Percentiles rank a stretch among this genome's conserved stretches.
Evolutionary conservation across 208 protist genomes (phyloP).

Genomic region (Trypanosoma vivax): DNA sequence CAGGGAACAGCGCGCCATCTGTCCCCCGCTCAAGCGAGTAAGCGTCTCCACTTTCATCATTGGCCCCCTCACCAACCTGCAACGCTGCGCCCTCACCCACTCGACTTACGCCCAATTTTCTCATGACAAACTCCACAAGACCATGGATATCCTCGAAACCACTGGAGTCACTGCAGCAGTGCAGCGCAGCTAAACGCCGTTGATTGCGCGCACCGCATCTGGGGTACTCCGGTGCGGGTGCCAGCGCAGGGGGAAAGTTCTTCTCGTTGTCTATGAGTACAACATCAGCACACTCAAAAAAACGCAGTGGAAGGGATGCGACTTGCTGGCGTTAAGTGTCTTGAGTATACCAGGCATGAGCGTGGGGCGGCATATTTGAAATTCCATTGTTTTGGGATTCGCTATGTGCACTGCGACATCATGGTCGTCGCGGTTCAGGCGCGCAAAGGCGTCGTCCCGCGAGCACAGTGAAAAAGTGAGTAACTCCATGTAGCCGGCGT

Average conservation of each 20-base stretch:
- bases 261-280: constrained; percentile 83
- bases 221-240: constrained; percentile 25
- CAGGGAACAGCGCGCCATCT: constrained; percentile 90
- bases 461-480: constrained; percentile 93
- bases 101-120: constrained; percentile 67
- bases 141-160: constrained; percentile 83
- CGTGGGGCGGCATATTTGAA: constrained; percentile 91
- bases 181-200: constrained; percentile 79
- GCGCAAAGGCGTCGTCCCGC: constrained; percentile 86
- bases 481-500: constrained; percentile 94
- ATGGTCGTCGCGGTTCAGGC: constrained; percentile 66
- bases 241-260: constrained; percentile 77
- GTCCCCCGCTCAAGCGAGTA: constrained; percentile 49
- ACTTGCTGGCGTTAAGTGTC: constrained; percentile 90
- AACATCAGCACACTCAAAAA: constrained; percentile 98
- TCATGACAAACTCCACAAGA: constrained; percentile 53
- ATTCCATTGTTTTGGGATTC: constrained; percentile 94
- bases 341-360: constrained; percentile 96
- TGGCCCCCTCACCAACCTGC: constrained; percentile 4
- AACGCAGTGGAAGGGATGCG: constrained; percentile 87
- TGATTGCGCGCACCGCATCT: constrained; percentile 88
- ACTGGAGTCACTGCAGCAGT: constrained; percentile 64
- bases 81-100: constrained; percentile 6
- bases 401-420: constrained; percentile 84
- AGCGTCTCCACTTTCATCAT: constrained; percentile 21